A percentile compares a stretch with the other conserved stretches of the same genome.
Conservation (phyloP, 495 filamentous ascomycete genomes). For the Neurospora sublineolata region DNA sequence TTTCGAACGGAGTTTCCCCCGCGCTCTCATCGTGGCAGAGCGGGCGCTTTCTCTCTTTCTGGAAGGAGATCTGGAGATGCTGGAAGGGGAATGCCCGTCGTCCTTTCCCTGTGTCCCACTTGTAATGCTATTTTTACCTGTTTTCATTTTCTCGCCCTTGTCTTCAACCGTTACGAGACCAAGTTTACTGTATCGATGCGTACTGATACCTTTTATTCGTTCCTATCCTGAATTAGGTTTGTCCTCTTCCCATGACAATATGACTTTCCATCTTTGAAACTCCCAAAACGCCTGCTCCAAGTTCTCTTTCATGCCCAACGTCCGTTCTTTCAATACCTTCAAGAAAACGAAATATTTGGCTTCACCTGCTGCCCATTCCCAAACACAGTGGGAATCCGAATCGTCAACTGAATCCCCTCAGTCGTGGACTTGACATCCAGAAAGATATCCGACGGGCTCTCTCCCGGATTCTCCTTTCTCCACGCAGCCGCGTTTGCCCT, state of each 20-base stretch:
- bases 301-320: not conserved
- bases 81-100: not conserved
- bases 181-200: not conserved
- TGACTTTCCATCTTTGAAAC: not conserved
- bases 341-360: slow-evolving; percentile 26
- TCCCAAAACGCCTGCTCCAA: not conserved
- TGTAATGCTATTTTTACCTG: not conserved
- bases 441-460: slow-evolving; percentile 40
- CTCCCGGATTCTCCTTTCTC: slow-evolving; percentile 26
- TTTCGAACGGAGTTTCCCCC: not conserved
- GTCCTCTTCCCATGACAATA: too few relatives aligned
- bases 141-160: too few relatives aligned
- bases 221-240: too few relatives aligned
- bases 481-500: slow-evolving; percentile 27
- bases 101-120: not conserved
- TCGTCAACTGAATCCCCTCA: slow-evolving; percentile 40
- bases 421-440: slow-evolving; percentile 41
- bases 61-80: not conserved
- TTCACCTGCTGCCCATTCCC: slow-evolving; percentile 17
- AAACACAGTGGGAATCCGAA: slow-evolving; percentile 41
- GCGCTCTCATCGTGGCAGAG: not conserved
- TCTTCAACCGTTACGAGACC: too few relatives aligned
- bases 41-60: not conserved
- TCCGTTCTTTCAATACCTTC: not conserved
- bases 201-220: too few relatives aligned